Conservation (phyloP, 768 basidiomycete genomes). For the Mycena floridula region DNA sequence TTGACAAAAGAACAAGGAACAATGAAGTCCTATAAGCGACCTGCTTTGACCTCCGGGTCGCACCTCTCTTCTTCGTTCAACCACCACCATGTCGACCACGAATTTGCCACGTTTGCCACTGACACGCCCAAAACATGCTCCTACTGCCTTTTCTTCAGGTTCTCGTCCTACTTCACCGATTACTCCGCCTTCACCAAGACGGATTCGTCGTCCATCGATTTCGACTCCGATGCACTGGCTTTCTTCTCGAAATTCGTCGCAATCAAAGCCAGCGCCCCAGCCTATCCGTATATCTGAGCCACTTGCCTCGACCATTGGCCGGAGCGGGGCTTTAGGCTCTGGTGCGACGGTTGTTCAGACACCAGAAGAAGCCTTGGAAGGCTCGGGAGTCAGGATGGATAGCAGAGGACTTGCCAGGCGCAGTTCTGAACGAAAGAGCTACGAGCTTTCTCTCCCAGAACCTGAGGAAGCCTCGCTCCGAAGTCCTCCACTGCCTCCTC, state of each 20-base stretch:
- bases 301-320: slow-evolving; percentile 19
- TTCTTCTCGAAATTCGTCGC: slow-evolving; percentile 31
- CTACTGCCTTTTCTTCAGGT: slow-evolving; percentile 15
- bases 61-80: too few species aligned
- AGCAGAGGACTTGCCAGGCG: not conserved
- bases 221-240: slow-evolving; percentile 50
- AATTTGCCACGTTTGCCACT: slow-evolving; percentile 16
- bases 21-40: too few species aligned
- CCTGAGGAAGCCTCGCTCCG: slow-evolving; percentile 2
- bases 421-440: slow-evolving; percentile 10
- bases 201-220: slow-evolving; percentile 27
- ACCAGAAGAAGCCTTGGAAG: slow-evolving; percentile 69
- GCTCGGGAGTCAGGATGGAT: slow-evolving; percentile 35
- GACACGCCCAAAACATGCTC: slow-evolving; percentile 14
- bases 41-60: too few species aligned
- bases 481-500: slow-evolving; percentile 53
- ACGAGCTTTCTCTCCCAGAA: slow-evolving; percentile 23
- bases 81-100: slow-evolving; percentile 17
- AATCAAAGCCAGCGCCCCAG: slow-evolving; percentile 5
- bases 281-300: not conserved
- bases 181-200: slow-evolving; percentile 19
- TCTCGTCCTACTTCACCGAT: slow-evolving; percentile 15
- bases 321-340: slow-evolving; percentile 50
- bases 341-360: slow-evolving; percentile 76
- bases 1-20: too few species aligned